phyloP scores from a whole-genome alignment of 257 asterid genomes.

The Capsicum pubescens region DNA sequence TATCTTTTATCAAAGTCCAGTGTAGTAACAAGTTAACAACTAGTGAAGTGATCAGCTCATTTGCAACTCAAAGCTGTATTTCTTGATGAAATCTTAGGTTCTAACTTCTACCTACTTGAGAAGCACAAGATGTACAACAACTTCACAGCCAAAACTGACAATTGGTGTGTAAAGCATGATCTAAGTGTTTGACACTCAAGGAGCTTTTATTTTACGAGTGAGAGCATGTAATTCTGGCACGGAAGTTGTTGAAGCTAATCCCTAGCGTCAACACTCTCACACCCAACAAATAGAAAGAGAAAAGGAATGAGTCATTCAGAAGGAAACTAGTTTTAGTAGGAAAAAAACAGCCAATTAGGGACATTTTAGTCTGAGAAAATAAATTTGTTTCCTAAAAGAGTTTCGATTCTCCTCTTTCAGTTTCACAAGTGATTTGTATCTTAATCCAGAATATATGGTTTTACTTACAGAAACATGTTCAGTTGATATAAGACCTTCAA shows the following conservation, averaged over 20 bases:
- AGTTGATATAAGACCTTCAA: constrained; percentile 62
- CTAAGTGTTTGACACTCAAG: not conserved
- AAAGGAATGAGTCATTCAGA: not conserved
- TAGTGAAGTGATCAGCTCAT: not conserved
- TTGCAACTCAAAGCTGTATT: not conserved
- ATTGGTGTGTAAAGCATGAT: not conserved
- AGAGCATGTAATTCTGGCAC: not conserved
- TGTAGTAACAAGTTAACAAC: not conserved
- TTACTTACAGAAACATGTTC: constrained; percentile 48
- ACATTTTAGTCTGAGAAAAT: not conserved
- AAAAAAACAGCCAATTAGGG: not conserved
- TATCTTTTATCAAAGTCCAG: not conserved
- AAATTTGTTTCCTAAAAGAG: not conserved
- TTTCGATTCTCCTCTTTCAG: not conserved
- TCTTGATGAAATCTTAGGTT: not conserved
- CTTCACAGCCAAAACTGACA: not conserved
- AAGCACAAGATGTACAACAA: not conserved
- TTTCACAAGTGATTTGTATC: constrained; percentile 2
- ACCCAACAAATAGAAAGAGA: not conserved
- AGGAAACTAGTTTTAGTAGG: not conserved
- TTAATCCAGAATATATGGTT: not conserved
- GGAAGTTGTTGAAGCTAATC: not conserved
- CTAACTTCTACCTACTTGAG: not conserved
- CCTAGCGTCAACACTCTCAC: not conserved
- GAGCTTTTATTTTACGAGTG: not conserved